Conservation (phyloP, 2,329 filamentous ascomycete species). For the Aspergillus glaucus region DNA sequence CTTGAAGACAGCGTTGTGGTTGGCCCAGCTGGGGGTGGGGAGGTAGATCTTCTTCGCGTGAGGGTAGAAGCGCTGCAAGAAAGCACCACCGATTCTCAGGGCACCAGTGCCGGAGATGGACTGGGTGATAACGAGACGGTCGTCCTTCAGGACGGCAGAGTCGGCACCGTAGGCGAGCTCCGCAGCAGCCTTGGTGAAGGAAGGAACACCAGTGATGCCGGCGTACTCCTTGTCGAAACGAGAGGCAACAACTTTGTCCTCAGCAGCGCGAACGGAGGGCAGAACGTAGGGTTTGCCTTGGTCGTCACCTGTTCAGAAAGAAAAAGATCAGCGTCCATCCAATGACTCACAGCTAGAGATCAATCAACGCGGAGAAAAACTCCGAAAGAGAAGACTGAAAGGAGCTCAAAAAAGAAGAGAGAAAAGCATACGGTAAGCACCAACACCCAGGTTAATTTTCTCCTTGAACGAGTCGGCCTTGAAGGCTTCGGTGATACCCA, state of each 20-base stretch:
- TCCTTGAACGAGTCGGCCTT: constrained; percentile 89
- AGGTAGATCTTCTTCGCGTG: constrained; percentile 94
- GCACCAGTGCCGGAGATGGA: constrained; percentile 97
- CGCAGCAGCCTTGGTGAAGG: constrained; percentile 89
- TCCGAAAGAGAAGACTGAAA: background rate
- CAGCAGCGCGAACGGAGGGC: constrained; percentile 82
- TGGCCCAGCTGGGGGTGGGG: constrained; percentile 93
- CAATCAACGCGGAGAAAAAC: background rate
- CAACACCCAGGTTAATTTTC: constrained; percentile 98
- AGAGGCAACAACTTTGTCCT: constrained; percentile 73
- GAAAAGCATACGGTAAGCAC: constrained; percentile 71
- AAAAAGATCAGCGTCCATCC: background rate
- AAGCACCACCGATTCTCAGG: constrained; percentile 87
- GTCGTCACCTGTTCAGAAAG: constrained; percentile 59
- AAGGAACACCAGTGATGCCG: constrained; percentile 89
- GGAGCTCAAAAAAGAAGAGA: background rate
- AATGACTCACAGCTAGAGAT: background rate
- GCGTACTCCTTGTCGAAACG: constrained; percentile 95
- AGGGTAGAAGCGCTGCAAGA: constrained; percentile 86
- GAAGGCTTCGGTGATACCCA: constrained; percentile 86
- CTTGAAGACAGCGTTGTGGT: constrained; percentile 94
- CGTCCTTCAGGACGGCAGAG: constrained; percentile 65
- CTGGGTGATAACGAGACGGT: constrained; percentile 85
- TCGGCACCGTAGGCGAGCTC: constrained; percentile 82
- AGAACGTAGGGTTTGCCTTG: constrained; percentile 97